Evolutionary conservation across 768 basidiomycete genomes (phyloP), one percentile per base, ranked within the genome.

Genomic region (Asterophora lycoperdoides): DNA sequence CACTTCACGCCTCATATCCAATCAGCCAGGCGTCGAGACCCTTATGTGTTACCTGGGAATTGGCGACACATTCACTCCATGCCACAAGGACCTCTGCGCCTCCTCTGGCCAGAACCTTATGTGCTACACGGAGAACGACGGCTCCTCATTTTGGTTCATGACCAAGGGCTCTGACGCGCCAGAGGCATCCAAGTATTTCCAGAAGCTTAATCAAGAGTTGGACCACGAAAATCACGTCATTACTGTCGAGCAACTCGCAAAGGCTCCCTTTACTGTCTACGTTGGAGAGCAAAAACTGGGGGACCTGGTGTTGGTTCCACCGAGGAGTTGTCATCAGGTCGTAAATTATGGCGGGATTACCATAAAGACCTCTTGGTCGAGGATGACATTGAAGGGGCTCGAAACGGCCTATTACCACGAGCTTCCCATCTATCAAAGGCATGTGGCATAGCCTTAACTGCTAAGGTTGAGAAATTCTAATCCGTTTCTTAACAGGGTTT

Each of bases 131-230:
- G 86, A 89, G 60, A 67, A 80, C 18, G 74, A 66, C 34, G 88
- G 84, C 0, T 84, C 83, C 1, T 83, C 89, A 1, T 88, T 82
- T 60, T 92, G 89, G 90, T 91, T 92, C 65, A 89, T 93, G 86
- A 89, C 90, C 1, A 69, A 75, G 51, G 73, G 79, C 20, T 72
- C 78, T 0, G 77, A 74, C 49, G 80, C 85, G 11, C 69, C 74
- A 8, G 64, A 59, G 8, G 85, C 78, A 4, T 69, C 79, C 0
- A 62, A 68, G 20, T 88, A 84, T 59, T 89, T 92, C 53, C 74
- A 77, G 4, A 59, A 64, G 5, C 64, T 86, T 20, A 62, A 67
- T 0, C 70, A 78, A 40, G 83, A 83, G 61, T 60, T 92, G 5
- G 90, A 93, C 60, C 79, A 88, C 56, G 90, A 93, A 66, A 77